Evolutionary conservation across 495 filamentous ascomycete species (phyloP).

Genomic region (Penicillium tannophilum): DNA sequence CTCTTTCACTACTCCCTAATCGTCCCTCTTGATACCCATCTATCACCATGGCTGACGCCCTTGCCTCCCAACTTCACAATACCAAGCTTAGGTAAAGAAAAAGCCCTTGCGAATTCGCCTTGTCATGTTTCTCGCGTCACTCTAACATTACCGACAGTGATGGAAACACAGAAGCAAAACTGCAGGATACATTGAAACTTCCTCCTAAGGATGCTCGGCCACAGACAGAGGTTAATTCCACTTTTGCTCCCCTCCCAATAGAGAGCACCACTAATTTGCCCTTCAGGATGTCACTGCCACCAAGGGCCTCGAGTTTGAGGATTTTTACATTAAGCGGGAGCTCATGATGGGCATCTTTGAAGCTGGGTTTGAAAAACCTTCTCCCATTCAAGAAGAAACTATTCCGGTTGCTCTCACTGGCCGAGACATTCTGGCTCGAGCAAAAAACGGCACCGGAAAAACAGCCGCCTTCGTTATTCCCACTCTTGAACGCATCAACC

Average conservation of each 20-base stretch:
- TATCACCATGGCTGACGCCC: conserved; percentile 56
- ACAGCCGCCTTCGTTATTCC: conserved; percentile 98
- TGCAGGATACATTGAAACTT: conserved; percentile 77
- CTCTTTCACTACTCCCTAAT: not conserved
- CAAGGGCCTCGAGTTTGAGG: conserved; percentile 96
- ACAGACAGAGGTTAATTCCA: conserved; percentile 83
- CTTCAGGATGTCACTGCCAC: conserved; percentile 92
- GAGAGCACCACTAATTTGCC: conserved; percentile 21
- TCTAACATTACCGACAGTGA: conserved; percentile 45
- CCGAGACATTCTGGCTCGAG: conserved; percentile 91
- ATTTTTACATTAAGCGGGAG: conserved; percentile 91
- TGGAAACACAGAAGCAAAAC: conserved; percentile 60
- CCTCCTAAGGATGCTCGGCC: conserved; percentile 83
- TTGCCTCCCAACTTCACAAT: conserved; percentile 70
- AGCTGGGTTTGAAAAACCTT: conserved; percentile 97
- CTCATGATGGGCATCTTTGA: conserved; percentile 99
- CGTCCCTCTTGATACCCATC: conserved; percentile 9
- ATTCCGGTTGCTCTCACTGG: conserved; percentile 96
- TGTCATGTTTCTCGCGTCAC: not conserved
- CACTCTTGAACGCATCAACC: conserved; percentile 91
- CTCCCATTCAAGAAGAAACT: conserved; percentile 98
- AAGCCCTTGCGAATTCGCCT: not conserved
- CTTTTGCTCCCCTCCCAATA: not conserved
- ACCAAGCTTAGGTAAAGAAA: conserved; percentile 66
- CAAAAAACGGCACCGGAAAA: conserved; percentile 98